These are phyloP conservation scores for Rhynchosporium agropyri DNA, from an alignment of 2,329 filamentous ascomycete genomes.

Conservation along the genomic window DNA sequence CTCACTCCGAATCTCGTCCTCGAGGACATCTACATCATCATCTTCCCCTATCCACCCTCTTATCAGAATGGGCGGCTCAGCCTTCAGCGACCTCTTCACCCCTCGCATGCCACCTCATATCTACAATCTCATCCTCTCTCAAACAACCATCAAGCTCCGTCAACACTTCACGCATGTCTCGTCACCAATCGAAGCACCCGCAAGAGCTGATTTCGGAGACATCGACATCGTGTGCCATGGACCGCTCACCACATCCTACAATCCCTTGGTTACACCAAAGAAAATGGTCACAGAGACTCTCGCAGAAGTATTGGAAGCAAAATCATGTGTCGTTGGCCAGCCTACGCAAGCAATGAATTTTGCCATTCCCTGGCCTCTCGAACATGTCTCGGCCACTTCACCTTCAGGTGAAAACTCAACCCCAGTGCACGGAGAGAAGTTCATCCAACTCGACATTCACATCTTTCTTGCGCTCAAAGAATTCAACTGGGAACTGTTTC, in stretches of 20 bases:
- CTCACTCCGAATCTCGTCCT: not conserved
- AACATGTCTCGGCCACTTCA: too few relatives aligned
- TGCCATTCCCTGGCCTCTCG: constrained; percentile 58
- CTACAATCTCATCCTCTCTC: constrained; percentile 56
- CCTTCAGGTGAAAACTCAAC: not conserved
- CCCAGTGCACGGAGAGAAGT: constrained; percentile 36
- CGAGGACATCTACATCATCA: not conserved
- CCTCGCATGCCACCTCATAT: constrained; percentile 65
- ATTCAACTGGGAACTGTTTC: constrained; percentile 67
- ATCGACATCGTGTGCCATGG: constrained; percentile 67
- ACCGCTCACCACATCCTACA: constrained; percentile 31
- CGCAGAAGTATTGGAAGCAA: constrained; percentile 50
- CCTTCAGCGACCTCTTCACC: constrained; percentile 59
- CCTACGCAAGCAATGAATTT: constrained; percentile 47
- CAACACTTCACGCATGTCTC: constrained; percentile 57
- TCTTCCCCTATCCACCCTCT: not conserved
- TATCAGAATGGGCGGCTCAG: constrained; percentile 64
- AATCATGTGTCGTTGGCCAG: constrained; percentile 42
- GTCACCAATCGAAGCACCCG: constrained; percentile 68
- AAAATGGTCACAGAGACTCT: constrained; percentile 41
- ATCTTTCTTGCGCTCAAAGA: constrained; percentile 48
- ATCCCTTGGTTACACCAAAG: constrained; percentile 9
- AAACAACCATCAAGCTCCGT: constrained; percentile 51
- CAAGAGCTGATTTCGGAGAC: constrained; percentile 70
- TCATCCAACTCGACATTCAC: constrained; percentile 71